Base-by-base conservation (phyloP, 163 green algal species). In the Volvox carteri region DNA sequence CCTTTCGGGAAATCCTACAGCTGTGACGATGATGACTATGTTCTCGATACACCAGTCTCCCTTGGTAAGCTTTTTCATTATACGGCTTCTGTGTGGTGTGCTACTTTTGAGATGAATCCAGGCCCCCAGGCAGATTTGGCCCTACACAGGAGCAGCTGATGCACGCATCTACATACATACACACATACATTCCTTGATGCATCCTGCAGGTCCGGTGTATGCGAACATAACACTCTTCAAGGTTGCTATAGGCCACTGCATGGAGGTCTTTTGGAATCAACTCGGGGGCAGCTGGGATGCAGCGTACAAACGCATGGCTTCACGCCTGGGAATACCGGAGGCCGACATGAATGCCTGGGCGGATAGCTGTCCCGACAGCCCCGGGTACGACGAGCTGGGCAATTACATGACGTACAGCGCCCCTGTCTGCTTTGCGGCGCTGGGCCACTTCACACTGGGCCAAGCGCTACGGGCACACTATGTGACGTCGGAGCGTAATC, bases 341-440 rank as follows among this genome's bases (percentile, higher is more conserved):
- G 30, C 21, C 0, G 84, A 89, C 84, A 84, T 77, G 72, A 89
- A 89, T 72, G 52, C 84, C 18, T 89, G 72, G 72, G 84, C 84
- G 4, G 72, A 89, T 54, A 42, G 41, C 18, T 89, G 84, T 54
- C 84, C 84, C 41, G 56, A 9, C n/a, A 25, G 16, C 7, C 46
- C 54, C n/a, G 84, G 84, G n/a, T 84, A 84, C 54, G 84, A 89
- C 42, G 84, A 89, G 48, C 44, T 88, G 11, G 54, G 54, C 7
- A 65, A 65, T 23, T 65, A 65, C 54, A 65, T 65, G 54, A 58
- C 50, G 16, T 58, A 16, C 50, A 58, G 12, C 50, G 50, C 50
- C n/a, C n/a, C n/a, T n/a, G n/a, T 25, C 50, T 58, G 50, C 16
- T 58, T 58, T 58, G 50, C 50, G 50, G 16, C 12, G 16, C 12